Base-by-base conservation (phyloP, 495 filamentous ascomycete species). In the Annulohypoxylon stygium region DNA sequence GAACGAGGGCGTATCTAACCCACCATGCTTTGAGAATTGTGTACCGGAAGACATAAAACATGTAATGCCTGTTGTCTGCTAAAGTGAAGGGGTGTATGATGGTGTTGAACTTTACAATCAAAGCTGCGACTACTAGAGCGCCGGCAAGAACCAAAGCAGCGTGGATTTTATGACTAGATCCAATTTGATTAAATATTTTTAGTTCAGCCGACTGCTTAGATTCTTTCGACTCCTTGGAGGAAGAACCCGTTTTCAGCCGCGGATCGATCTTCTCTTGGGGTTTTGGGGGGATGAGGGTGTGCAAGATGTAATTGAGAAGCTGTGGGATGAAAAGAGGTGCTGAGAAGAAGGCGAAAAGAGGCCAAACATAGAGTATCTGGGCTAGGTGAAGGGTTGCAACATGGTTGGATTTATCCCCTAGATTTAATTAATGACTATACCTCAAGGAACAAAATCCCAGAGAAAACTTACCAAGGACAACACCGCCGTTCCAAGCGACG, bases 341-440 rank as follows among this genome's bases (percentile, higher is more conserved):
- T 0, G 95, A 97, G 84, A 97, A 97, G 84, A 97, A 97, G 37
- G 85, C 77, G 36, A 96, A 88, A 77, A 96, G 93, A 1, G 94
- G 91, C 90, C 93, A 95, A 75, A 98, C 89, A 79, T 99, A 99
- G 37, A 98, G 90, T 88, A 98, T 92, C 79, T 99, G 96, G 2
- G 96, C 86, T 48, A 97, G 79, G 75, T 99, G 97, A 18, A 98
- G 79, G 6, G 93, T 93, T 3, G 94, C 93, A 65, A 94, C 84
- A 77, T 99, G 96, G 75, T 97, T 97, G 26, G 92, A 90, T 83
- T 98, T 97, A 80, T 99, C 97, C 16, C 93, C 91, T 93, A 61
- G 1, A 1, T 5, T 37, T 7, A 4, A 45, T 78, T 55, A 79
- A 53, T 65, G 11, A 48, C 23, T 10, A 23, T 66, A 16, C 50